phyloP scores from a whole-genome alignment of 805 yeast genomes.

The Candida patagonica region DNA sequence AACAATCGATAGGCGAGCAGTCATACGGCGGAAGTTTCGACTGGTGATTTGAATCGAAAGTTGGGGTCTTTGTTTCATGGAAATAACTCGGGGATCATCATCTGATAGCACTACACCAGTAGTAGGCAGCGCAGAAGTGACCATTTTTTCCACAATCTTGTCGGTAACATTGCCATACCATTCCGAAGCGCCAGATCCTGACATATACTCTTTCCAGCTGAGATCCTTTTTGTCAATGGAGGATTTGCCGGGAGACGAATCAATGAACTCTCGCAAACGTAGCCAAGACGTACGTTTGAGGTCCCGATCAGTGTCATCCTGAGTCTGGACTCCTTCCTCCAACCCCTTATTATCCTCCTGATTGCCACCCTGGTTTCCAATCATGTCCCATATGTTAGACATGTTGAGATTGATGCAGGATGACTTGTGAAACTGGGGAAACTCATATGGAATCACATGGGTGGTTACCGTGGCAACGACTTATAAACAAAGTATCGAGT shows the following conservation, averaged over 20 bases:
- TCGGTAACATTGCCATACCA: slow-evolving; percentile 35
- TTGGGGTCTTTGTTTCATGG: slow-evolving; percentile 57
- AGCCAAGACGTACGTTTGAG: neutral
- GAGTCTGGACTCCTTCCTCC: neutral
- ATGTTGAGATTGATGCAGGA: neutral
- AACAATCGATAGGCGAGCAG: slow-evolving; percentile 15
- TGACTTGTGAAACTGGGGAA: too few relatives aligned
- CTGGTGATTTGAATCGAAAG: slow-evolving; percentile 64
- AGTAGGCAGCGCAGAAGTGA: slow-evolving; percentile 66
- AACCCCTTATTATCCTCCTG: neutral
- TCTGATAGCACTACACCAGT: slow-evolving; percentile 35
- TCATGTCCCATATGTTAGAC: slow-evolving; percentile 7
- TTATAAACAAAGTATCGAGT: neutral
- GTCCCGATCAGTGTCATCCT: neutral
- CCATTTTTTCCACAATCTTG: slow-evolving; percentile 59
- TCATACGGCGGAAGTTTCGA: slow-evolving; percentile 25
- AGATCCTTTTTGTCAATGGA: neutral
- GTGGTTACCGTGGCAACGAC: slow-evolving; percentile 1
- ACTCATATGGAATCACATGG: too few relatives aligned
- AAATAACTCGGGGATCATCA: slow-evolving; percentile 36
- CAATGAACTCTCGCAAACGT: neutral
- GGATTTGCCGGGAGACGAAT: neutral
- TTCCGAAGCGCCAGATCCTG: slow-evolving; percentile 1
- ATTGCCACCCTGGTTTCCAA: neutral
- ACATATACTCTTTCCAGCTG: slow-evolving; percentile 2